Evolutionary conservation across 805 yeast species (phyloP).

Genomic region (Tetrapisispora fleetii): DNA sequence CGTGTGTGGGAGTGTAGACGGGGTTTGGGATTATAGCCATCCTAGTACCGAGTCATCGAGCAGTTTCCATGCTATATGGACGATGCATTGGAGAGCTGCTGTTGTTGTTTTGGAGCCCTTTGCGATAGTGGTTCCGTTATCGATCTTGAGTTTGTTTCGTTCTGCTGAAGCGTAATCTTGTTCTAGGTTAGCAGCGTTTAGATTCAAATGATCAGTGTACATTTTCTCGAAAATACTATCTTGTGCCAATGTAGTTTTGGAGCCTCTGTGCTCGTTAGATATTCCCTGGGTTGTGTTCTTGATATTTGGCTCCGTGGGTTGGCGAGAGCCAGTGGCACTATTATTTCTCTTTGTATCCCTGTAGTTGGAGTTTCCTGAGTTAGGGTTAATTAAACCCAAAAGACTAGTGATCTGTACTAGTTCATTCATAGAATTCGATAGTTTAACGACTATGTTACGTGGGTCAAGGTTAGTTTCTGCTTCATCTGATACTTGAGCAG

Average conservation of each 20-base stretch:
- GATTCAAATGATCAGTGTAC: slow-evolving; percentile 1
- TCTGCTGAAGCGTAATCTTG: background rate
- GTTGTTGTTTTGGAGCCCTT: background rate
- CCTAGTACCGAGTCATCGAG: slow-evolving; percentile 27
- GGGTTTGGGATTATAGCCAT: slow-evolving; percentile 13
- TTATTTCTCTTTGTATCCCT: background rate
- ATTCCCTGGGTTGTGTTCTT: background rate
- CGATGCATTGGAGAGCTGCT: slow-evolving; percentile 7
- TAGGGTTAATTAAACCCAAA: slow-evolving; percentile 23
- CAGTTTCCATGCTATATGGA: slow-evolving; percentile 23
- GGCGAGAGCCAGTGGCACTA: background rate
- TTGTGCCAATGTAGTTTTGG: background rate
- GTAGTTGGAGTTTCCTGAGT: background rate
- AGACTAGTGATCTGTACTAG: slow-evolving; percentile 26
- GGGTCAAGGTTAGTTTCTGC: slow-evolving; percentile 6
- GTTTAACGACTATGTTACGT: slow-evolving; percentile 22
- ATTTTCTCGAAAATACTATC: background rate
- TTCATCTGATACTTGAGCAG: background rate
- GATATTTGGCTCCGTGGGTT: background rate
- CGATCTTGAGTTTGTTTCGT: background rate
- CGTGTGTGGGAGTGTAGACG: background rate
- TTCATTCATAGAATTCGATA: slow-evolving; percentile 28
- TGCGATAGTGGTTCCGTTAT: background rate
- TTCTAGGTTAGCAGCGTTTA: background rate
- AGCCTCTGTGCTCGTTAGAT: background rate